Percentiles rank a stretch among this genome's conserved stretches.
Evolutionary conservation across 2,329 filamentous ascomycete genomes (phyloP).

Genomic region (Fusarium goolgardi): DNA sequence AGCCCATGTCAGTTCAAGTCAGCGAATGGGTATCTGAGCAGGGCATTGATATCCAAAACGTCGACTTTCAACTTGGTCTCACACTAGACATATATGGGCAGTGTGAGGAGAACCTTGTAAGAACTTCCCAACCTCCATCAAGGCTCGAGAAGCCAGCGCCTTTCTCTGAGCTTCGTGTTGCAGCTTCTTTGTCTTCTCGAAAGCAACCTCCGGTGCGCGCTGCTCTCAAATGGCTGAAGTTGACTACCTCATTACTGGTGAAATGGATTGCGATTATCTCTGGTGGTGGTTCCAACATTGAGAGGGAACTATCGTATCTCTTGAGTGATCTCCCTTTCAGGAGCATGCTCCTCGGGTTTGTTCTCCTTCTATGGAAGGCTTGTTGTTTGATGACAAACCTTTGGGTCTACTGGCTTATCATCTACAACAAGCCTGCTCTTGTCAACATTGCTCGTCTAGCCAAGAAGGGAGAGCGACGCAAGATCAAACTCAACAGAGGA

Average conservation of each 20-base stretch:
- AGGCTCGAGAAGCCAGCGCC: not conserved
- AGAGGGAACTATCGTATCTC: conserved; percentile 1
- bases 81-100: not conserved
- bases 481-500: conserved; percentile 10
- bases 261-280: conserved; percentile 6
- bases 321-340: not conserved
- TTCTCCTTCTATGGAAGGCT: not conserved
- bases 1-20: not conserved
- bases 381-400: not conserved
- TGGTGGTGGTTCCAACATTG: not conserved
- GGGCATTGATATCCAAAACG: not conserved
- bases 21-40: not conserved
- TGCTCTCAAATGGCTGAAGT: not conserved
- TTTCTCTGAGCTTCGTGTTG: not conserved
- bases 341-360: not conserved
- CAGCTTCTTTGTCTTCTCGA: not conserved
- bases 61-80: not conserved
- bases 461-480: conserved; percentile 9
- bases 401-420: conserved; percentile 8
- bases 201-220: not conserved
- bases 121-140: not conserved
- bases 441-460: conserved; percentile 1
- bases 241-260: not conserved
- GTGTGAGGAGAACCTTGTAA: not conserved
- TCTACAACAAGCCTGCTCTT: conserved; percentile 5